Percentiles rank a stretch among this genome's conserved stretches.
Evolutionary conservation across 73 alveolate genomes (phyloP).

Genomic region (Symbiodinium pilosum): DNA sequence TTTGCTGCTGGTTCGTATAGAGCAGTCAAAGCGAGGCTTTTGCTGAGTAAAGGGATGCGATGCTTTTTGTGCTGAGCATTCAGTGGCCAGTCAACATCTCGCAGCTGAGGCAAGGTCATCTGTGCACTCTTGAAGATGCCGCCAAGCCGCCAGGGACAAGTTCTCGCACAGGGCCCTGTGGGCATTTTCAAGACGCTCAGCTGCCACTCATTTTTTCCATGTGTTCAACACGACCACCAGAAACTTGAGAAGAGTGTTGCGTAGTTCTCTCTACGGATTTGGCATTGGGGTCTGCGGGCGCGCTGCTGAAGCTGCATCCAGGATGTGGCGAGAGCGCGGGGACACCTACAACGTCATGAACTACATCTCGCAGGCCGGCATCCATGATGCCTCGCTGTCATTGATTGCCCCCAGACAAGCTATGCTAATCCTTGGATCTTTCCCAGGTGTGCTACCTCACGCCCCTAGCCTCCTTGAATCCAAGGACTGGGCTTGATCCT

Average conservation of each 20-base stretch:
- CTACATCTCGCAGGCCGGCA: conserved; percentile 49
- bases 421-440: background rate
- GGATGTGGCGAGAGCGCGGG: conserved; percentile 75
- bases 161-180: conserved; percentile 40
- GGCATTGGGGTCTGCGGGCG: too few relatives aligned
- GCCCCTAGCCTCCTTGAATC: conserved; percentile 65
- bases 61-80: too few relatives aligned
- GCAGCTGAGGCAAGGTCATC: conserved; percentile 33
- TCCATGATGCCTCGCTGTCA: too few relatives aligned
- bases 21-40: too few relatives aligned
- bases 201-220: background rate
- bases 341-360: conserved; percentile 76
- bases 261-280: too few relatives aligned
- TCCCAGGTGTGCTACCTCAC: conserved; percentile 43
- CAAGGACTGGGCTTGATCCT: background rate
- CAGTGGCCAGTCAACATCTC: too few relatives aligned
- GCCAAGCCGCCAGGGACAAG: conserved; percentile 38
- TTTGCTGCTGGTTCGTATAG: too few relatives aligned
- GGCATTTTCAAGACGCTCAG: conserved; percentile 45
- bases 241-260: too few relatives aligned
- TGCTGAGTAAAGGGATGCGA: too few relatives aligned
- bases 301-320: background rate
- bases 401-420: too few relatives aligned
- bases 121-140: conserved; percentile 9
- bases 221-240: background rate